Conservation (phyloP, 257 asterid species). For the Solanum dulcamara region DNA sequence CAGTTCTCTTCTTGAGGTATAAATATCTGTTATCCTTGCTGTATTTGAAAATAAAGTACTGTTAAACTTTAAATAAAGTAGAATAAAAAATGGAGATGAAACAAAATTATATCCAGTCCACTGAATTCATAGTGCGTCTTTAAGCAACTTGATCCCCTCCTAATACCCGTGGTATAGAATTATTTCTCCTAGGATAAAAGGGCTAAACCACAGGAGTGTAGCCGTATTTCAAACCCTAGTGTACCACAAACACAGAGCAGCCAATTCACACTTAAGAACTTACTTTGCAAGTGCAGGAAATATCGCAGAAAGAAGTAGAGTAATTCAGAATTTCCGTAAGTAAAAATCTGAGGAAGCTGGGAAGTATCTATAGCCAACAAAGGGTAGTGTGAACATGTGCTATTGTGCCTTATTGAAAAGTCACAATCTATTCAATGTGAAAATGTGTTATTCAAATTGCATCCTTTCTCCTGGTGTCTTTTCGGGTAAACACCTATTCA, state of each 20-base stretch:
- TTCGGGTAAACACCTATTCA: not conserved
- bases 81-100: not conserved
- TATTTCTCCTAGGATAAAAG: not conserved
- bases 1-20: conserved; percentile 91
- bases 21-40: not conserved
- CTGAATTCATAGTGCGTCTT: not conserved
- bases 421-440: not conserved
- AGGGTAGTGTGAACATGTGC: not conserved
- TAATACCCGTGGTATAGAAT: not conserved
- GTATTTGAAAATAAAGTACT: not conserved
- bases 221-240: not conserved
- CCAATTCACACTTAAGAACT: not conserved
- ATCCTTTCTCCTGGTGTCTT: not conserved
- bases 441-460: not conserved
- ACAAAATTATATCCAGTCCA: not conserved
- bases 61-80: not conserved
- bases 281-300: not conserved
- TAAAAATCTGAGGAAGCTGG: not conserved
- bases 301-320: not conserved
- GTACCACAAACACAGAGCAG: not conserved
- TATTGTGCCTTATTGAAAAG: not conserved
- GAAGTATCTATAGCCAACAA: not conserved
- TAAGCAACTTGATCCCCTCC: not conserved
- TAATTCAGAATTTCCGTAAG: not conserved
- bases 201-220: not conserved